These are phyloP conservation scores for Wickerhamiella dianesei DNA, from an alignment of 805 yeast species.

Conservation along the genomic window DNA sequence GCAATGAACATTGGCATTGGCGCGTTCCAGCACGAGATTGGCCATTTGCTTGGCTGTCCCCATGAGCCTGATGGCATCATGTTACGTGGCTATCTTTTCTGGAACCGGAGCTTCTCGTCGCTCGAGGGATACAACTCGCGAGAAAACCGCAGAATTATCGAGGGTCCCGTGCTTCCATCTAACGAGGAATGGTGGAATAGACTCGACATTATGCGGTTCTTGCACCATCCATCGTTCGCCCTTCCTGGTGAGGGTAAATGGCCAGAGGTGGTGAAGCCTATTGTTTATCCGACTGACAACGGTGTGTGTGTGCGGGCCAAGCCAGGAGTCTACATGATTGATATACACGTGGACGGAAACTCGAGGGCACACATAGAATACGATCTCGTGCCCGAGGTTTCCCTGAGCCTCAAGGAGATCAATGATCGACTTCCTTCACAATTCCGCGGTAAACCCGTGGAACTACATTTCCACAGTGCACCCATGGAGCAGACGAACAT, in stretches of 20 bases:
- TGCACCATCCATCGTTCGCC: conserved; percentile 68
- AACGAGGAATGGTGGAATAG: conserved; percentile 84
- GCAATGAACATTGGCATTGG: conserved; percentile 76
- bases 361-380: conserved; percentile 49
- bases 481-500: conserved; percentile 39
- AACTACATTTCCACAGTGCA: conserved; percentile 19
- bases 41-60: conserved; percentile 83
- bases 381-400: conserved; percentile 46
- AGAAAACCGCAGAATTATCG: conserved; percentile 24
- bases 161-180: conserved; percentile 30
- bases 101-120: conserved; percentile 71
- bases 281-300: conserved; percentile 34
- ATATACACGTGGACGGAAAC: conserved; percentile 44
- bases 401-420: conserved; percentile 37
- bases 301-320: conserved; percentile 38
- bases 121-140: conserved; percentile 39
- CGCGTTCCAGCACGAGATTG: conserved; percentile 91
- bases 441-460: conserved; percentile 28
- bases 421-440: conserved; percentile 27
- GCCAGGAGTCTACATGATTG: conserved; percentile 65
- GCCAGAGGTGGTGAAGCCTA: conserved; percentile 36
- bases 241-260: conserved; percentile 34
- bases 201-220: conserved; percentile 60
- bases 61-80: conserved; percentile 84
- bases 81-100: conserved; percentile 70